These are phyloP conservation scores for Talaromyces borbonicus DNA, from an alignment of 495 filamentous ascomycete species.

Conservation along the genomic window DNA sequence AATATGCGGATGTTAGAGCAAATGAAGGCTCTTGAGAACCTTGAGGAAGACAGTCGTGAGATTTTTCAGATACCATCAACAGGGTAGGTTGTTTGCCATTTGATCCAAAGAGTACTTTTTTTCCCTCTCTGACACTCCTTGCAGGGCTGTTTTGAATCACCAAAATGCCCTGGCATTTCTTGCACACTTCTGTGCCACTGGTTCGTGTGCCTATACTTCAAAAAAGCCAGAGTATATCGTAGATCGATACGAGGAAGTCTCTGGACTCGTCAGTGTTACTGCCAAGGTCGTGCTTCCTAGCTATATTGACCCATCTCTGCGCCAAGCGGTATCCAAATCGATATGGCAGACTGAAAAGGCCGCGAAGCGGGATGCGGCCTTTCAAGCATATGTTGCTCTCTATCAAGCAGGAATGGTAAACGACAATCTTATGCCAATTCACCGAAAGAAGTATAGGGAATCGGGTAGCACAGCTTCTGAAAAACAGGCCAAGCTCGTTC, in stretches of 20 bases:
- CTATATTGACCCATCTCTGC: constrained; percentile 54
- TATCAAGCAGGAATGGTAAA: constrained; percentile 64
- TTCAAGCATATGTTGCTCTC: constrained; percentile 66
- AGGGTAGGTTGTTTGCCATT: constrained; percentile 39
- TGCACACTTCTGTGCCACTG: constrained; percentile 65
- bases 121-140: constrained; percentile 29
- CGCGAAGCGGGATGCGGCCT: constrained; percentile 75
- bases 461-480: constrained; percentile 31
- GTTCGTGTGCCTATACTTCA: constrained; percentile 49
- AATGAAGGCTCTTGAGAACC: constrained; percentile 38
- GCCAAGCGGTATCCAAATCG: constrained; percentile 38
- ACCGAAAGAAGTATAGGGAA: constrained; percentile 15
- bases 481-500: constrained; percentile 34
- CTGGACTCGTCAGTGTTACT: constrained; percentile 17
- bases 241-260: neutral
- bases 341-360: constrained; percentile 63
- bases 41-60: constrained; percentile 32
- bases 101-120: no score
- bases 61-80: constrained; percentile 43
- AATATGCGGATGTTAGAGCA: constrained; percentile 46
- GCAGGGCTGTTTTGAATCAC: constrained; percentile 62
- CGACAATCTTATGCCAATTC: constrained; percentile 62
- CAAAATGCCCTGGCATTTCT: constrained; percentile 66
- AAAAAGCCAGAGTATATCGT: constrained; percentile 42
- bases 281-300: constrained; percentile 63